A percentile compares a stretch with the other conserved stretches of the same genome.
Evolutionary conservation across 345 rosid genomes (phyloP).

Genomic region (Sisymbrium altissimum): DNA sequence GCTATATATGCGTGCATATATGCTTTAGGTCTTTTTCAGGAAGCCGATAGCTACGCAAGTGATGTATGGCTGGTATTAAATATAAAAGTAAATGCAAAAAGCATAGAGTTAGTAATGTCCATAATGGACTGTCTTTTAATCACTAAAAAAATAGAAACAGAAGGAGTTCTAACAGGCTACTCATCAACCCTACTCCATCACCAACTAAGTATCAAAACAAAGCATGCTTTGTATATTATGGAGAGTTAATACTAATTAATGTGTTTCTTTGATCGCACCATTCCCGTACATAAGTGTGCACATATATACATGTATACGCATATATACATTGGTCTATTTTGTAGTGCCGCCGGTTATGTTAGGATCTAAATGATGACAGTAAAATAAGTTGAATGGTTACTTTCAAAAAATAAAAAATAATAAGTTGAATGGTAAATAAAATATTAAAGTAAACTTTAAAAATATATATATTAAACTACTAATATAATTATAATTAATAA

Average conservation of each 20-base stretch:
- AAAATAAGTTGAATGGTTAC: not conserved
- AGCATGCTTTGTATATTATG: slow-evolving; percentile 28
- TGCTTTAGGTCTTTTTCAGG: slow-evolving; percentile 32
- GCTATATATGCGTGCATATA: slow-evolving; percentile 12
- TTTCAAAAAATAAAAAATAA: too few species aligned
- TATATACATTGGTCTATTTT: not conserved
- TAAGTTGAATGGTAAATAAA: too few species aligned
- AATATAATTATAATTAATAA: not conserved
- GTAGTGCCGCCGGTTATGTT: not conserved
- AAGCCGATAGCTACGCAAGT: slow-evolving; percentile 29
- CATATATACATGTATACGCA: not conserved
- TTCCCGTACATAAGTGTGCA: slow-evolving; percentile 11
- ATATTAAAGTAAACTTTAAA: not conserved
- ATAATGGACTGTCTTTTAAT: slow-evolving; percentile 34
- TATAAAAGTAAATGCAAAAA: slow-evolving; percentile 29
- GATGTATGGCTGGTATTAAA: slow-evolving; percentile 29
- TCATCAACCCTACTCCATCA: slow-evolving; percentile 36
- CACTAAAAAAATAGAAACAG: slow-evolving; percentile 32
- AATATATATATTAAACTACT: too few species aligned
- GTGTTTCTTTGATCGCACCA: slow-evolving; percentile 9
- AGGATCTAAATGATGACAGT: not conserved
- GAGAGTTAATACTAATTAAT: slow-evolving; percentile 21
- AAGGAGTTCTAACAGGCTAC: slow-evolving; percentile 35
- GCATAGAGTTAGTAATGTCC: slow-evolving; percentile 36
- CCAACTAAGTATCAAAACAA: slow-evolving; percentile 28